These are phyloP conservation scores for Zelopaecilomyces penicillatus DNA, from an alignment of 2,329 filamentous ascomycete species.

Conservation along the genomic window DNA sequence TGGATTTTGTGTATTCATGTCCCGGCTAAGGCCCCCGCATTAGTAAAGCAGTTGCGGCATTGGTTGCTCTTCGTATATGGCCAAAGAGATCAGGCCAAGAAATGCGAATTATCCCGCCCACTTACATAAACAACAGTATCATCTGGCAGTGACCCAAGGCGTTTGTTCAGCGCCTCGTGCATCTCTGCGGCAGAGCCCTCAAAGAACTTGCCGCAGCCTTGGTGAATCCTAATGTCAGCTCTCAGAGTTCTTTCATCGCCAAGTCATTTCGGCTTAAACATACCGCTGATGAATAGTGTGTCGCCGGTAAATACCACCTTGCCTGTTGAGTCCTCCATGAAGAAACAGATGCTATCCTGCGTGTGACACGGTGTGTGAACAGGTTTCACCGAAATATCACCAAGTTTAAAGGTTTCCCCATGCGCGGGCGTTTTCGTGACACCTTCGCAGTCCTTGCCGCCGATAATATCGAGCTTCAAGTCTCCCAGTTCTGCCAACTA, in stretches of 20 bases:
- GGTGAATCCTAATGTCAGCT: not conserved
- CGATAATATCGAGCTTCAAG: slow-evolving; percentile 66
- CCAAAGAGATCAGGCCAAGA: not conserved
- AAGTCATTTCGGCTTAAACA: slow-evolving; percentile 2
- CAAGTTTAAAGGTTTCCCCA: slow-evolving; percentile 71
- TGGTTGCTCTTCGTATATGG: no score
- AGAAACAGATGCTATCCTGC: slow-evolving; percentile 96
- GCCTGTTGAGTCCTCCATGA: slow-evolving; percentile 68
- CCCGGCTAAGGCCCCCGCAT: slow-evolving; percentile 53
- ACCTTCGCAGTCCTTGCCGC: slow-evolving; percentile 74
- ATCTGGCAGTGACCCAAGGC: slow-evolving; percentile 69
- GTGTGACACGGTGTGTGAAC: slow-evolving; percentile 98
- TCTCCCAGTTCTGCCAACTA: slow-evolving; percentile 40
- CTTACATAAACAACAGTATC: slow-evolving; percentile 86
- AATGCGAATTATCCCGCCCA: slow-evolving; percentile 9
- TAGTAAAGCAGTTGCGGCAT: not conserved
- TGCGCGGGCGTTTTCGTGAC: slow-evolving; percentile 72
- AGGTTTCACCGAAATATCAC: slow-evolving; percentile 72
- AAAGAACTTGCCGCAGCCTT: slow-evolving; percentile 92
- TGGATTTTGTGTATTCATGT: slow-evolving; percentile 96
- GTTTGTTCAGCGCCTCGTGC: slow-evolving; percentile 85
- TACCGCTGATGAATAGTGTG: slow-evolving; percentile 88
- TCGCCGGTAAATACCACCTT: slow-evolving; percentile 91
- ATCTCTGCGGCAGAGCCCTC: slow-evolving; percentile 86
- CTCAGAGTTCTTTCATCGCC: not conserved